A percentile compares a stretch with the other conserved stretches of the same genome.
Evolutionary conservation across 176 grass and related monocot species (phyloP).

Genomic region (Saccharum spontaneum): DNA sequence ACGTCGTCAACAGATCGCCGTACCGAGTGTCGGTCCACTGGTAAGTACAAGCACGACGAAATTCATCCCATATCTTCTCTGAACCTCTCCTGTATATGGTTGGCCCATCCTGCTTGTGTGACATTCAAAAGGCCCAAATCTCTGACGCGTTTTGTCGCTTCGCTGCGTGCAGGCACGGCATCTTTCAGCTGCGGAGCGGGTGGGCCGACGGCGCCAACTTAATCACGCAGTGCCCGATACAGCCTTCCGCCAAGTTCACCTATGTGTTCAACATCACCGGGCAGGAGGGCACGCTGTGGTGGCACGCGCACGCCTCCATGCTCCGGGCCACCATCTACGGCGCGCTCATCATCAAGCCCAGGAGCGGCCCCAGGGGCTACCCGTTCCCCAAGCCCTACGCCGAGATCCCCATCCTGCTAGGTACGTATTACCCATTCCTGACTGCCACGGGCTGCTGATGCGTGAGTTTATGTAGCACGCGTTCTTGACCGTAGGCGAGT

Average conservation of each 20-base stretch:
- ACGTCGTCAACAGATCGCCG: conserved; percentile 35
- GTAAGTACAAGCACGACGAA: not conserved
- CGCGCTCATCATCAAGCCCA: conserved; percentile 52
- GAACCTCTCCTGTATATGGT: no score
- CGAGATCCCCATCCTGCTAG: conserved; percentile 50
- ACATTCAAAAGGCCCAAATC: no score
- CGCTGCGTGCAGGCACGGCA: conserved; percentile 27
- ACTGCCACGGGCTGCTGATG: not conserved
- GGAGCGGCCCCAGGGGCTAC: conserved; percentile 8
- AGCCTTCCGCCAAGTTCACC: conserved; percentile 13
- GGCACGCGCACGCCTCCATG: conserved; percentile 62
- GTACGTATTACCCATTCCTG: not conserved
- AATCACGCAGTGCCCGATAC: conserved; percentile 42
- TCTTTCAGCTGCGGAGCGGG: conserved; percentile 18
- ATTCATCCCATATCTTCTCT: no score
- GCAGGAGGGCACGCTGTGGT: conserved; percentile 91
- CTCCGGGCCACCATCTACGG: conserved; percentile 61
- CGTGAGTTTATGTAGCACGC: not conserved
- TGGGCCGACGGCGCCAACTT: conserved; percentile 37
- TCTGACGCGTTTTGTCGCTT: not conserved
- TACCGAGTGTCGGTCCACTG: conserved; percentile 38
- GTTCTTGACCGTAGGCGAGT: no score
- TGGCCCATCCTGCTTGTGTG: no score
- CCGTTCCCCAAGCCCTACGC: conserved; percentile 42
- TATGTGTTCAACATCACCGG: conserved; percentile 51